Conservation (phyloP, 1,284 basidiomycete genomes). For the Pseudozyma thailandica region DNA sequence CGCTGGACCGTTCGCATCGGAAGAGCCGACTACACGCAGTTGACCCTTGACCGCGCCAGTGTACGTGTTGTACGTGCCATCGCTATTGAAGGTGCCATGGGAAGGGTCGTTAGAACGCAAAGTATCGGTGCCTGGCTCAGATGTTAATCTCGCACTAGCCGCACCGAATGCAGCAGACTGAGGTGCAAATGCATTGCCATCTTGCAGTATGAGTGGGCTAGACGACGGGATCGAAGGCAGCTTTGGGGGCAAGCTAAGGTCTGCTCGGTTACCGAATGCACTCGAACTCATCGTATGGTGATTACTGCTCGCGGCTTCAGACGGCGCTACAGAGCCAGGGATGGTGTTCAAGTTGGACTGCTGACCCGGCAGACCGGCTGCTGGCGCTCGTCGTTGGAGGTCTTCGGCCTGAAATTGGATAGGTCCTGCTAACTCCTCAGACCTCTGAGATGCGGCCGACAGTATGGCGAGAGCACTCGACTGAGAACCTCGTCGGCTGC, state of each 20-base stretch:
- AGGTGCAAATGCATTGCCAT: slow-evolving; percentile 11
- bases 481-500: slow-evolving; percentile 24
- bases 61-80: slow-evolving; percentile 34
- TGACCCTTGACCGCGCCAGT: slow-evolving; percentile 29
- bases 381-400: slow-evolving; percentile 12
- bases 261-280: background rate
- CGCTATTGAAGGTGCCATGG: slow-evolving; percentile 24
- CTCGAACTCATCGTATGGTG: slow-evolving; percentile 24
- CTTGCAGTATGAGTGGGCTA: slow-evolving; percentile 28
- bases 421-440: slow-evolving; percentile 8
- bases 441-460: slow-evolving; percentile 4
- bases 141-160: slow-evolving; percentile 1
- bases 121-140: slow-evolving; percentile 14
- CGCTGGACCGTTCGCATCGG: background rate
- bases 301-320: slow-evolving; percentile 25
- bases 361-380: slow-evolving; percentile 14
- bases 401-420: slow-evolving; percentile 8
- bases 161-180: background rate
- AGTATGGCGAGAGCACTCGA: slow-evolving; percentile 15
- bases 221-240: slow-evolving; percentile 30
- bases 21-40: slow-evolving; percentile 25
- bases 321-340: slow-evolving; percentile 29
- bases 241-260: slow-evolving; percentile 19
- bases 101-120: slow-evolving; percentile 18
- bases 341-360: slow-evolving; percentile 27